Base-by-base conservation (phyloP, 2,329 filamentous ascomycete genomes). In the Fusarium verrucosum region DNA sequence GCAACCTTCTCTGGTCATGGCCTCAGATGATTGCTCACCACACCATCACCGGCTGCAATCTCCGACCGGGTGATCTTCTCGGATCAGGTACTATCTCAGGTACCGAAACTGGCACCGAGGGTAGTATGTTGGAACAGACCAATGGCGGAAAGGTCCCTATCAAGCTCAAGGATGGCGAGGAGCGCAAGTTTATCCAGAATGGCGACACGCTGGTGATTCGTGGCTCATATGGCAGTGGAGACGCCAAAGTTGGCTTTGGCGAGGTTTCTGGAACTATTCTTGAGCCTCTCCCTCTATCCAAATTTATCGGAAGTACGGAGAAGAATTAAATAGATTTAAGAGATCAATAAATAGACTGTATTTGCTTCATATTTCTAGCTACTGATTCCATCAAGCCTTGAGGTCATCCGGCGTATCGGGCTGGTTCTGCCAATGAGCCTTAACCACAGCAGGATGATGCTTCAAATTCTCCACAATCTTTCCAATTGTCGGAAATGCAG, bases 1-100 rank as follows among this genome's bases (percentile, higher is more conserved):
- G 66, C 19, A 76, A 82, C 46, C 80, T 95, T 2, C 82, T 94
- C 2, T 95, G 88, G 83, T 94, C 91, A 0, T 95, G 92, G 79
- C 85, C 90, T 1, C 92, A 95, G 73, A 94, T 94, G 91, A 80
- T 95, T 30, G 85, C 92, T 0, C 92, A 95, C 76, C 92, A 95
- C 75, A 89, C 89, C 4, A 85, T 92, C 56, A 90, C 88, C 0
- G 92, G 92, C 8, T 95, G 92, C 75, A 87, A 89, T 9, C 83
- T 95, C 77, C 84, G 87, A 7, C 83, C 88, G 0, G 92, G 92
- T 40, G 92, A 96, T 72, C 74, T 95, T 38, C 78, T 96, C 1
- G 92, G 91, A 3, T 91, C 88, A 1, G 92, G 92, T 9, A 95
- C 92, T 0, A 94, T 95, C 65, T 80, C 78, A 0, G 91, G 92